Base-by-base conservation (phyloP, 2,329 filamentous ascomycete species). In the Sporothrix pallida region DNA sequence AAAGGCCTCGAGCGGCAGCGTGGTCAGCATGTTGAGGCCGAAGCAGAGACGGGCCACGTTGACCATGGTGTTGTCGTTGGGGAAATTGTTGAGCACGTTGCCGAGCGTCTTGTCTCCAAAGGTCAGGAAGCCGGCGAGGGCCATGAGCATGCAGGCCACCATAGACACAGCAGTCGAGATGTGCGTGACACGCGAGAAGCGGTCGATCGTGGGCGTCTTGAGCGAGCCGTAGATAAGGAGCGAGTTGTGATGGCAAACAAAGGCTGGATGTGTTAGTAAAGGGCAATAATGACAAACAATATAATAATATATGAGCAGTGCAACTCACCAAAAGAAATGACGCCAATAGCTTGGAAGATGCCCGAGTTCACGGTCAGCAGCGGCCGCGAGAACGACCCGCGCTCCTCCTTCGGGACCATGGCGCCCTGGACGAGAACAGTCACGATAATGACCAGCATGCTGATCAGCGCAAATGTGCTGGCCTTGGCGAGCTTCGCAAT, bases 401-500 rank as follows among this genome's bases (percentile, higher is more conserved):
- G 88, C 17, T 90, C 86, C 71, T 94, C 91, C 31, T 86, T 79
- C 5, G 95, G 92, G 12, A 94, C 92, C 72, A 92, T 85, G 73
- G 91, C 87, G 2, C 94, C 92, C 84, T 99, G 94, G 0, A 93
- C 91, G 42, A 98, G 85, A 31, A 99, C 93, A 0, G 96, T 96
- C 69, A 94, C 80, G 71, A 99, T 87, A 78, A 99, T 99, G 75
- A 98, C 84, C 74, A 90, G 79, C 96, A 99, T 99, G 84, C 94
- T 97, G 77, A 98, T 87, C 73, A 99, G 87, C 42, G 96, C 96
- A 78, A 98, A 86, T 9, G 95, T 96, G 79, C 94, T 98, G 79
- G 96, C 96, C 88, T 97, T 98, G 65, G 96, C 94, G 81, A 99
- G 87, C 94, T 98, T 98, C 73, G 96, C 92, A 83, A 99, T 99